A percentile compares a stretch with the other conserved stretches of the same genome.
These are phyloP conservation scores for Desmodesmus armatus DNA, from an alignment of 139 green algal genomes.

Conservation along the genomic window DNA sequence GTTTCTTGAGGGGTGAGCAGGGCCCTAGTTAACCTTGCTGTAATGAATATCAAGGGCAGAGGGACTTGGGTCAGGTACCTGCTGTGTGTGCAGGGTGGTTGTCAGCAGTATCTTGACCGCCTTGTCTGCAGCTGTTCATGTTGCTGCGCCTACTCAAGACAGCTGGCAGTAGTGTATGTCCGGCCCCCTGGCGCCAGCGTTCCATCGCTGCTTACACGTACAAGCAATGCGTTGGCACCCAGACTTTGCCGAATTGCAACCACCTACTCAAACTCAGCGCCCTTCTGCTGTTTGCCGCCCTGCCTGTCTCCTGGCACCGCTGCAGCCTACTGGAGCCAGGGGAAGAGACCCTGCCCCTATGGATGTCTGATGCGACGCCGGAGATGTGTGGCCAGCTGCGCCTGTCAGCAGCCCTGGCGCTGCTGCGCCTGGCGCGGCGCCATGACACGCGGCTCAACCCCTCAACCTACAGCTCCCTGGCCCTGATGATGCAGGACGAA, in stretches of 20 bases:
- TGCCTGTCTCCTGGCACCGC: background rate
- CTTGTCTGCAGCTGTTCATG: no score
- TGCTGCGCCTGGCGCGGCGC: constrained; percentile 71
- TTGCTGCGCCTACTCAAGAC: no score
- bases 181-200: no score
- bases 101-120: no score
- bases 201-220: no score
- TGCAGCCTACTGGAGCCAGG: constrained; percentile 20
- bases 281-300: background rate
- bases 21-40: no score
- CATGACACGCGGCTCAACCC: constrained; percentile 64
- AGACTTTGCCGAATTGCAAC: no score
- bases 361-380: background rate
- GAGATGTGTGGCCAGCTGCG: constrained; percentile 53
- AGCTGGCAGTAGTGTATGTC: no score
- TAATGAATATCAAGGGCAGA: no score
- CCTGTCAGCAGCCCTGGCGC: constrained; percentile 57
- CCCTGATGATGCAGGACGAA: constrained; percentile 77
- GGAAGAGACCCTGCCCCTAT: constrained; percentile 4
- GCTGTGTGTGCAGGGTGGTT: no score
- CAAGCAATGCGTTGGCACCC: no score
- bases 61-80: no score
- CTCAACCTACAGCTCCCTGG: constrained; percentile 62
- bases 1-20: constrained; percentile 30
- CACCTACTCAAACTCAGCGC: background rate